Conservation (phyloP, 2,329 filamentous ascomycete genomes). For the Aspergillus quadricinctus region DNA sequence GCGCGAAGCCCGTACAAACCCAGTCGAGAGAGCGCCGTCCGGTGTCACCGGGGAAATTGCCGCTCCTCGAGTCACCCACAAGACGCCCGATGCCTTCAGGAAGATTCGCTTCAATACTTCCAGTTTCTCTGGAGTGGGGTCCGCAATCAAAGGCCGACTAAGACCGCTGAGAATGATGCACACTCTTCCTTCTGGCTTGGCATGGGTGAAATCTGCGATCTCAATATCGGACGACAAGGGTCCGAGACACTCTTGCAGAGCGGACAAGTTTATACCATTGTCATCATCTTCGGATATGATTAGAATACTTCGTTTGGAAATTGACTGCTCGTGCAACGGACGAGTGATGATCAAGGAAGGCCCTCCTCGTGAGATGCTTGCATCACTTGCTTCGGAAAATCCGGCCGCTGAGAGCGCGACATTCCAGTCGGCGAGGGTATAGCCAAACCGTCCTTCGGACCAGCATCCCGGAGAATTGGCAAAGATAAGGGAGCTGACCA, state of each 20-base stretch:
- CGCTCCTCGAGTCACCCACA: constrained; percentile 23
- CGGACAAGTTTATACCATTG: background rate
- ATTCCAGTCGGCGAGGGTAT: background rate
- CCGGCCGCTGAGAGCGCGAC: background rate
- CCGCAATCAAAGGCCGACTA: background rate
- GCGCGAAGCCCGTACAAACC: constrained; percentile 24
- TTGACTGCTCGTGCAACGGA: background rate
- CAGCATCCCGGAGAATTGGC: constrained; percentile 5
- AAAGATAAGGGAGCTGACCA: constrained; percentile 8
- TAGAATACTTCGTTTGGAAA: constrained; percentile 2
- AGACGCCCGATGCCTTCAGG: constrained; percentile 10
- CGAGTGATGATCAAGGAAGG: background rate
- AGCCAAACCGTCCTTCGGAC: background rate
- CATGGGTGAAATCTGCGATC: constrained; percentile 4
- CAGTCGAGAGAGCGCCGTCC: constrained; percentile 13
- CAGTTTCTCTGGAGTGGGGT: background rate
- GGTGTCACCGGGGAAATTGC: constrained; percentile 9
- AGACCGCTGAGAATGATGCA: constrained; percentile 19
- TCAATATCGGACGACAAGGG: background rate
- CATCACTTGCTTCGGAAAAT: background rate
- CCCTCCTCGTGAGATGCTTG: background rate
- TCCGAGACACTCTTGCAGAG: background rate
- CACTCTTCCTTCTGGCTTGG: constrained; percentile 8
- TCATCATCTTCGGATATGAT: constrained; percentile 8
- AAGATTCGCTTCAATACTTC: constrained; percentile 16